Percentiles rank a stretch among this genome's conserved stretches.
phyloP scores from a whole-genome alignment of 176 grass and related monocot genomes.

The Triticum urartu region DNA sequence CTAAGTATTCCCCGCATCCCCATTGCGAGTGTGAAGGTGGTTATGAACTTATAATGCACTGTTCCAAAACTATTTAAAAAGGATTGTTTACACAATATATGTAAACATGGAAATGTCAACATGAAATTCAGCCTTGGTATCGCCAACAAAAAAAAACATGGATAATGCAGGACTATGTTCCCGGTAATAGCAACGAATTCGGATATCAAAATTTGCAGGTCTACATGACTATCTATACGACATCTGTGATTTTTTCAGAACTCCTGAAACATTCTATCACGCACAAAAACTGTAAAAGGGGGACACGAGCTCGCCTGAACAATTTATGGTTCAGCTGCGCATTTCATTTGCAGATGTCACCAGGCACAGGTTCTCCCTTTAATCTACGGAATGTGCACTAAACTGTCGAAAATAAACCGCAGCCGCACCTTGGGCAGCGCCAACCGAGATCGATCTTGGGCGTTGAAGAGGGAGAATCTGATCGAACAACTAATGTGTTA shows the following conservation, averaged over 20 bases:
- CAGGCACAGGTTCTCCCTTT: neutral
- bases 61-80: neutral
- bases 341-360: neutral
- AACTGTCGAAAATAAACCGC: neutral
- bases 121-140: neutral
- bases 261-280: neutral
- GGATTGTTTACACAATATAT: neutral
- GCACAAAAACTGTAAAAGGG: neutral
- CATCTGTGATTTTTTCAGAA: neutral
- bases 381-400: neutral
- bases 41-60: neutral
- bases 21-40: neutral
- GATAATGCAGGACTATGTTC: neutral
- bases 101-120: neutral
- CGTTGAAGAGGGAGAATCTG: neutral
- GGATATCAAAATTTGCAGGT: neutral
- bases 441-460: conserved; percentile 1
- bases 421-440: neutral
- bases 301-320: neutral
- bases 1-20: neutral
- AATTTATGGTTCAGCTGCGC: neutral
- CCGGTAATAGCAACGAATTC: neutral
- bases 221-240: neutral
- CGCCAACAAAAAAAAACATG: neutral
- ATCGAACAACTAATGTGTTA: neutral